Evolutionary conservation across 495 filamentous ascomycete species (phyloP), one percentile per base, ranked within the genome.

Genomic region (Hypoxylon lienhwacheense): DNA sequence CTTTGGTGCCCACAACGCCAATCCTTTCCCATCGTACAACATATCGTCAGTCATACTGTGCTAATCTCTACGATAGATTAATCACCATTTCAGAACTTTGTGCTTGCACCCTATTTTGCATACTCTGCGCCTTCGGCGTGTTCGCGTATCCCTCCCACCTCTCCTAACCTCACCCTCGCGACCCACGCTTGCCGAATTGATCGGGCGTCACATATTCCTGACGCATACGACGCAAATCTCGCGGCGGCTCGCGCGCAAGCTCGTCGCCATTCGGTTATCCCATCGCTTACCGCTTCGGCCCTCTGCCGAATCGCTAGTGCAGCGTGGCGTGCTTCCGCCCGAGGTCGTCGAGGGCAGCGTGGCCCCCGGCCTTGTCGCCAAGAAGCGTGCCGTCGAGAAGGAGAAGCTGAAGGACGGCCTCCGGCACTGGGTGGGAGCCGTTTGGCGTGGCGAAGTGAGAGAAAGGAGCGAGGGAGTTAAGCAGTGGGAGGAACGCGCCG

Each of bases 121-220:
- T 60, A 64, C 61, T 34, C 68, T 70, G 50, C 82, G 83, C 43
- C 76, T 85, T 17, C 77, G 75, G 46, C 71, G 64, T 48, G 75
- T 72, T 31, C 77, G 79, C 35, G 21, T 66, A 14, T 53, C 65
- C 1, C 76, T 86, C 12, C 69, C 72, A 2, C 71, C 74, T 21
- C 67, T 74, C 32, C 70, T 85, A 16, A 59, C 66, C 26, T 77
- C 77, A 6, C 73, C 74, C 5, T 66, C 66, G 7, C 78, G 83
- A 6, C 82, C 83, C 4, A 72, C 79, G 11, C 74, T 82, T 1
- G 44, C 73, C 5, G 71, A 77, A 24, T 75, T 81, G 15, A 76
- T 78, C 35, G 65, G 65, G 1, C 71, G 78, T n/a, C 73, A 67
- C 56, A 84, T 86, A 64, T 81, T 83, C 67, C 50, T 85, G n/a